Base-by-base conservation (phyloP, 768 basidiomycete species). In the Suillus spraguei region DNA sequence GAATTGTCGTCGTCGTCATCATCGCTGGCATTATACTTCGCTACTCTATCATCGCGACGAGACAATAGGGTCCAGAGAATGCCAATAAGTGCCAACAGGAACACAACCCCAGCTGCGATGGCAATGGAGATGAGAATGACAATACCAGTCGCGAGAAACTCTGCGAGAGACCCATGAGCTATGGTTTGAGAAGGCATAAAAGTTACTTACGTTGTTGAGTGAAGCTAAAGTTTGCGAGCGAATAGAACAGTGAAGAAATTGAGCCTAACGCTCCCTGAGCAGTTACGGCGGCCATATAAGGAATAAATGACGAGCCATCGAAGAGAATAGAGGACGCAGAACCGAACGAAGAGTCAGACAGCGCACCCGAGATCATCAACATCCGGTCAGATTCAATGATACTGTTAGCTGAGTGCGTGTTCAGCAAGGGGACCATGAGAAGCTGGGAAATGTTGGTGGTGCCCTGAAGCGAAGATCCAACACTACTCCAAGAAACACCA, bases 81-180 rank as follows among this genome's bases (percentile, higher is more conserved):
- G 58, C 94, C 94, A 61, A 95, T 80, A 47, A 97, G 79, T 17
- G 91, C 90, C 38, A 95, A 81, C 1, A 96, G 80, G 83, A 95
- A 96, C 42, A 96, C 91, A 24, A 98, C 86, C 20, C 97, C 97
- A 17, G 95, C 95, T 11, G 93, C 89, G 67, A 98, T 97, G 32
- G 97, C 97, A 66, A 99, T 97, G 2, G 95, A 96, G 68, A 99
- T 95, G 50, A 99, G 84, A 67, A 99, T 98, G 61, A 99, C 95
- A 42, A 99, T 84, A 2, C 97, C 97, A 28, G 87, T 86, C 0
- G 96, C 94, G 61, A 99, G 84, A 82, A 94, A 92, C 69, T 89
- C 94, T 94, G 67, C 10, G 68, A 41, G 36, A 38, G 11, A 60
- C 50, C 42, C n/a, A 46, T 38, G 65, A 72, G n/a, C 59, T 52